phyloP scores from a whole-genome alignment of 179 eudicot genomes.

The Sideroxylon spinosum region DNA sequence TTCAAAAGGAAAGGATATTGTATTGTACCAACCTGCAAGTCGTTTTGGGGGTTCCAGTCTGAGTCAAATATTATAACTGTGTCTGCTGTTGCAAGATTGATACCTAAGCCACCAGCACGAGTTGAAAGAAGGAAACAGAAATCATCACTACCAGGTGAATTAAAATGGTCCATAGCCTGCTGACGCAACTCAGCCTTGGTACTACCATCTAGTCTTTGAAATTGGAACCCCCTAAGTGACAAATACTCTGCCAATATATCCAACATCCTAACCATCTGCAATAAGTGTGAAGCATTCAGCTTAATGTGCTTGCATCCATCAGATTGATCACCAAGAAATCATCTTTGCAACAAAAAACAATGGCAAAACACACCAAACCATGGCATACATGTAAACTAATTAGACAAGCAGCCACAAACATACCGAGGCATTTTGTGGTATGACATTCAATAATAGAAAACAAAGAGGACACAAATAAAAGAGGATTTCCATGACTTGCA shows the following conservation, averaged over 20 bases:
- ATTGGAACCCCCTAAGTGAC: constrained; percentile 92
- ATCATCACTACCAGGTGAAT: constrained; percentile 98
- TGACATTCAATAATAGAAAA: constrained; percentile 1
- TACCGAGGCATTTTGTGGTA: not conserved
- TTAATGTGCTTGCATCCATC: not conserved
- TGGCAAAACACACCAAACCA: not conserved
- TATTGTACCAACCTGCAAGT: constrained; percentile 63
- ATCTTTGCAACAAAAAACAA: not conserved
- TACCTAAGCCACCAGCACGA: constrained; percentile 99
- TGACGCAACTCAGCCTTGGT: constrained; percentile 94
- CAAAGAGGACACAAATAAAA: not conserved
- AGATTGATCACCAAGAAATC: not conserved
- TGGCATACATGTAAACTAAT: not conserved
- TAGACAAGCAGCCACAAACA: not conserved
- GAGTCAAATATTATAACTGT: constrained; percentile 99
- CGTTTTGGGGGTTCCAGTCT: constrained; percentile 99
- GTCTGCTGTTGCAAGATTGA: constrained; percentile 97
- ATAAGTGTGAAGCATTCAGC: constrained; percentile 7
- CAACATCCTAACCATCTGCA: constrained; percentile 99
- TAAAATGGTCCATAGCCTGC: constrained; percentile 99
- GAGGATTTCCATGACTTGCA: too few species aligned
- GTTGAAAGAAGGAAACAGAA: constrained; percentile 99
- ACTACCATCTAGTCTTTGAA: constrained; percentile 97
- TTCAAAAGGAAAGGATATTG: too few species aligned
- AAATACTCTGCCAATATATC: constrained; percentile 96